Evolutionary conservation across 352 stramenopile species (phyloP).

Genomic region (Phytophthora niederhauseri): DNA sequence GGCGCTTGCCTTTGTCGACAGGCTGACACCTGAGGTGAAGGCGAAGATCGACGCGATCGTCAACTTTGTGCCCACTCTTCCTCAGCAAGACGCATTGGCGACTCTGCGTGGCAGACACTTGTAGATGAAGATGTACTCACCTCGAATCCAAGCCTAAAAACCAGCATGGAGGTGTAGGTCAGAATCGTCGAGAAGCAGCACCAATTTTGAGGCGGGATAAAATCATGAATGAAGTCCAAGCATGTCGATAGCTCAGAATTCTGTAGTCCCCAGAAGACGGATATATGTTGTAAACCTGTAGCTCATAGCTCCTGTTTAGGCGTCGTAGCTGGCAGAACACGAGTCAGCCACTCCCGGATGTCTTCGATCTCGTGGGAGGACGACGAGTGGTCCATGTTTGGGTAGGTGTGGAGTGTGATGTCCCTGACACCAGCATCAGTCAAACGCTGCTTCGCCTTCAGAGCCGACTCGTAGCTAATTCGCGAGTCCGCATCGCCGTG

Average conservation of each 20-base stretch:
- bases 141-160: neutral
- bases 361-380: slow-evolving; percentile 61
- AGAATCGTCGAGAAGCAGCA: too few relatives aligned
- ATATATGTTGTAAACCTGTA: neutral
- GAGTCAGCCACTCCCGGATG: slow-evolving; percentile 54
- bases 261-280: too few relatives aligned
- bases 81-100: slow-evolving; percentile 20
- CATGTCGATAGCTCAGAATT: too few relatives aligned
- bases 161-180: neutral
- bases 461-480: slow-evolving; percentile 52
- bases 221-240: too few relatives aligned
- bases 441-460: slow-evolving; percentile 52
- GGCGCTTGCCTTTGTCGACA: too few relatives aligned
- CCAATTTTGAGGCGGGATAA: too few relatives aligned
- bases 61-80: neutral
- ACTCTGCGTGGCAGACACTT: slow-evolving; percentile 15
- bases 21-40: neutral
- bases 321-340: slow-evolving; percentile 40
- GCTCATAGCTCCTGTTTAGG: slow-evolving; percentile 9
- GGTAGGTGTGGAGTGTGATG: slow-evolving; percentile 69
- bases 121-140: neutral
- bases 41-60: neutral
- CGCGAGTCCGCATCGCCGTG: slow-evolving; percentile 65
- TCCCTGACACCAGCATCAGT: slow-evolving; percentile 49
- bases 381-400: slow-evolving; percentile 58